A percentile compares a stretch with the other conserved stretches of the same genome.
These are phyloP conservation scores for Colletotrichum abscissum DNA, from an alignment of 2,329 filamentous ascomycete species.

Conservation along the genomic window DNA sequence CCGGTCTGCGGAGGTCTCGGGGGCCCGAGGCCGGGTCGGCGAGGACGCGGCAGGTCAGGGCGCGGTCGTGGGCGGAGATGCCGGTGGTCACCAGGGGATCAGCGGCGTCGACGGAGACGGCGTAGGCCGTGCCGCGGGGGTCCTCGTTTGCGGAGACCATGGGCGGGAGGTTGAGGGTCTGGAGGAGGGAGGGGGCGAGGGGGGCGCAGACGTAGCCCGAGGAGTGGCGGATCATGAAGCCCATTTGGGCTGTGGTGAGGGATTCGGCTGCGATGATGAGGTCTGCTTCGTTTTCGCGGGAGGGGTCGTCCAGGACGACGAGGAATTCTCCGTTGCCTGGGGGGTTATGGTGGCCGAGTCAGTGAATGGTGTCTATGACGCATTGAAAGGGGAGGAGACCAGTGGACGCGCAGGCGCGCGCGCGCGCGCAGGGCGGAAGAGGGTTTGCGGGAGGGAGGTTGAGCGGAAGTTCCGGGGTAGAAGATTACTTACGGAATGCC, in stretches of 20 bases:
- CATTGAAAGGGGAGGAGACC: background rate
- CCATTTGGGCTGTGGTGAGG: constrained; percentile 90
- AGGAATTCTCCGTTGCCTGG: constrained; percentile 88
- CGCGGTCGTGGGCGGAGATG: constrained; percentile 89
- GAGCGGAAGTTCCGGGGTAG: background rate
- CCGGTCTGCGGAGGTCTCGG: constrained; percentile 80
- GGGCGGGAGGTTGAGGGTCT: constrained; percentile 81
- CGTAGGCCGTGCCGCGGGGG: constrained; percentile 92
- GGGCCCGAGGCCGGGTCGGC: constrained; percentile 72
- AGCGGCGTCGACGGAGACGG: constrained; percentile 85
- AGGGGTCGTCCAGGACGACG: constrained; percentile 91
- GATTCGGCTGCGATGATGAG: constrained; percentile 92
- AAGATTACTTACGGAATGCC: constrained; percentile 67
- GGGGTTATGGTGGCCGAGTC: constrained; percentile 10
- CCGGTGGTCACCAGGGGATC: constrained; percentile 83
- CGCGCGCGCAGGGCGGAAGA: background rate
- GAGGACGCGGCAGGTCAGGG: constrained; percentile 82
- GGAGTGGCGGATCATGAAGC: constrained; percentile 93
- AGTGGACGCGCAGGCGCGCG: background rate
- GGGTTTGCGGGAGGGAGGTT: constrained; percentile 19
- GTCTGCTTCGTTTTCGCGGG: constrained; percentile 98
- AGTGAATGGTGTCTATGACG: background rate
- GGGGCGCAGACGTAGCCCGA: constrained; percentile 94
- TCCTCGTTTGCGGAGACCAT: constrained; percentile 86
- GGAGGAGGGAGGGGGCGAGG: constrained; percentile 75